Evolutionary conservation across 192 early-diverging fungal species (phyloP).

Genomic region (Coemansia sp.): DNA sequence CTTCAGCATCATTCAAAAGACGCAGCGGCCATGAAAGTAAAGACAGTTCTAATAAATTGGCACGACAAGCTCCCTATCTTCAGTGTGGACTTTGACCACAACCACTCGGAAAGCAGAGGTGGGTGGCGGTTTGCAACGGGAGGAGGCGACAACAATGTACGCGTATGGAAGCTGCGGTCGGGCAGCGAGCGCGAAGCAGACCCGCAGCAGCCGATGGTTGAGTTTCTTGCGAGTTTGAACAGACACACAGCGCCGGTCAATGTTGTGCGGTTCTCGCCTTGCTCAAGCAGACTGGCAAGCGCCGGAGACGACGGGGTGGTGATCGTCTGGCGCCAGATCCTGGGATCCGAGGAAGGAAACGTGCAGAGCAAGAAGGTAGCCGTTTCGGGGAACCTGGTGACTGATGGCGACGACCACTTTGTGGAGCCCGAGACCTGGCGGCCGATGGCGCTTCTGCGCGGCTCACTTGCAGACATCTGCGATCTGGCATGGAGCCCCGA

Average conservation of each 20-base stretch:
- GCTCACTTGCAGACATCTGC: conserved; percentile 80
- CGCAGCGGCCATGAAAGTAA: conserved; percentile 58
- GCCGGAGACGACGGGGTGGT: conserved; percentile 91
- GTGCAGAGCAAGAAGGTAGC: neutral
- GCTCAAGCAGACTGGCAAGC: conserved; percentile 72
- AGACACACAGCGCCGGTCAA: conserved; percentile 90
- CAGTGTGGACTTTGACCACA: conserved; percentile 85
- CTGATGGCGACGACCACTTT: conserved; percentile 18
- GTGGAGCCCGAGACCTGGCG: conserved; percentile 73
- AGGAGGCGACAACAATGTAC: conserved; percentile 87
- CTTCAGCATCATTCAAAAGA: neutral
- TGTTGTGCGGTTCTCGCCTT: conserved; percentile 86
- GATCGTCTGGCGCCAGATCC: conserved; percentile 78
- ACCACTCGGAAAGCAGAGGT: conserved; percentile 28
- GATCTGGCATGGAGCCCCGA: conserved; percentile 94
- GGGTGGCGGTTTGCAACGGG: conserved; percentile 79
- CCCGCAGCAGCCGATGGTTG: conserved; percentile 56
- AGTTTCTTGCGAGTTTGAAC: conserved; percentile 79
- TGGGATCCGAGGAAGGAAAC: conserved; percentile 30
- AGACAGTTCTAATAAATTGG: conserved; percentile 89
- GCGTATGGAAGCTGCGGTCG: conserved; percentile 60
- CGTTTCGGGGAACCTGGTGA: neutral
- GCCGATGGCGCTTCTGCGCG: conserved; percentile 68
- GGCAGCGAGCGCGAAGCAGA: conserved; percentile 16
- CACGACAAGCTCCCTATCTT: conserved; percentile 90